Base-by-base conservation (phyloP, 495 filamentous ascomycete genomes). In the Daldinia childiae region DNA sequence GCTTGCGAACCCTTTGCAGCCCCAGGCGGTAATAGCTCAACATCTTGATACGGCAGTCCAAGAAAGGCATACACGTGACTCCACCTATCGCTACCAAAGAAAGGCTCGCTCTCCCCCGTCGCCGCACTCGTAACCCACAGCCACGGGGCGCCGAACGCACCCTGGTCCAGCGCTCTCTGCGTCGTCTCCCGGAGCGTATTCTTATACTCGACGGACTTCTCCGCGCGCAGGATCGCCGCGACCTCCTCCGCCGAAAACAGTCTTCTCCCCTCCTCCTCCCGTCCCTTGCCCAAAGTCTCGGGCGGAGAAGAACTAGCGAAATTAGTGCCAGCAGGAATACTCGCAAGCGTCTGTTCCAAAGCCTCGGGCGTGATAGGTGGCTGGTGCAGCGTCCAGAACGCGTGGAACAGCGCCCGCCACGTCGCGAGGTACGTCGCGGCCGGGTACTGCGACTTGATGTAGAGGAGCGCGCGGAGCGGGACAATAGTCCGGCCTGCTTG, bases 81-180 rank as follows among this genome's bases (percentile, higher is more conserved):
- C 45, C 79, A 92, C 81, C 91, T 82, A 79, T 93, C 91, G 78
- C 90, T 92, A 2, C 91, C 91, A 77, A 93, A 94, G 76, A 93
- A 93, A 3, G 90, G 89, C 80, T 91, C 89, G 58, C 81, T 82
- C 58, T 81, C 74, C 4, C 89, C 89, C 24, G 54, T 43, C 9
- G 82, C 78, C 14, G 59, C 72, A 72, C 92, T 87, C n/a, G 76
- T 80, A n/a, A 89, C 91, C 85, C 87, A 90, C 64, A 92, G 82
- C 90, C 91, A 94, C 0, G 92, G 92, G 58, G 88, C 87, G 0
- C 92, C 92, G 78, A 91, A 94, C 1, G 91, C 91, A 0, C 92
- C 92, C 17, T 74, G 78, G 43, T 89, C 84, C 11, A 93, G 70
- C 6, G 84, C 88, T 67, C 84, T 82, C 64, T 86, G 78, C 32